Evolutionary conservation across 2,329 filamentous ascomycete genomes (phyloP).

Genomic region (Ophiostoma populinum): DNA sequence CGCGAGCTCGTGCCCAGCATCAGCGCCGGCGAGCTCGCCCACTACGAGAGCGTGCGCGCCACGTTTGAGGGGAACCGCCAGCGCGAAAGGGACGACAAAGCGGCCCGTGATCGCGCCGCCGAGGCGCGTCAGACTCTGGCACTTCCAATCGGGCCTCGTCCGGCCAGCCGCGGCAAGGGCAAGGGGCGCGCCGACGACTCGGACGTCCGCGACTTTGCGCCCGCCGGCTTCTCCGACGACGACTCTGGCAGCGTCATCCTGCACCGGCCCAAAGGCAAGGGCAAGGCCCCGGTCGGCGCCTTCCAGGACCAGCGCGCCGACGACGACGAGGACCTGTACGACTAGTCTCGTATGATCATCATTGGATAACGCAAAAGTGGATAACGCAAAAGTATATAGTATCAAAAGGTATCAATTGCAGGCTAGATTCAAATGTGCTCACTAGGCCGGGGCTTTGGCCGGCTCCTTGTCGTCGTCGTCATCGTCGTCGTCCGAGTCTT

Average conservation of each 20-base stretch:
- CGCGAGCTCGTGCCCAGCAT: conserved; percentile 83
- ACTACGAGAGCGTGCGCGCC: conserved; percentile 72
- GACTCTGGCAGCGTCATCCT: conserved; percentile 19
- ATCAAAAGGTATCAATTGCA: no score
- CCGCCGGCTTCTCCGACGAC: conserved; percentile 12
- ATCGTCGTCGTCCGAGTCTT: conserved; percentile 9
- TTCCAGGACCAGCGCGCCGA: conserved; percentile 37
- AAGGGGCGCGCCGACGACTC: not conserved
- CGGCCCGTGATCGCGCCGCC: conserved; percentile 19
- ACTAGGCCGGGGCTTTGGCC: conserved; percentile 1
- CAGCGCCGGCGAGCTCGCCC: conserved; percentile 74
- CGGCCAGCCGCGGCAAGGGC: not conserved
- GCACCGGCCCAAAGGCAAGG: conserved; percentile 32
- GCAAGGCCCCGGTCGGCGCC: conserved; percentile 20
- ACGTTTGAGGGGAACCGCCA: conserved; percentile 56
- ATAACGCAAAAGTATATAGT: not conserved
- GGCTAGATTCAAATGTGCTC: not conserved
- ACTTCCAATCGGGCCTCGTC: not conserved
- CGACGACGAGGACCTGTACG: conserved; percentile 39
- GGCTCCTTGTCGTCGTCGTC: conserved; percentile 14
- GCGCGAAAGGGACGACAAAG: conserved; percentile 18
- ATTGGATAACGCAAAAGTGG: no score
- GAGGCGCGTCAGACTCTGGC: conserved; percentile 1
- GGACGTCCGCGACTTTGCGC: conserved; percentile 6
- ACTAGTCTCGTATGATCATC: conserved; percentile 14